Conservation (phyloP, 306 rosid species). For the Chamaecrista fasciculata region DNA sequence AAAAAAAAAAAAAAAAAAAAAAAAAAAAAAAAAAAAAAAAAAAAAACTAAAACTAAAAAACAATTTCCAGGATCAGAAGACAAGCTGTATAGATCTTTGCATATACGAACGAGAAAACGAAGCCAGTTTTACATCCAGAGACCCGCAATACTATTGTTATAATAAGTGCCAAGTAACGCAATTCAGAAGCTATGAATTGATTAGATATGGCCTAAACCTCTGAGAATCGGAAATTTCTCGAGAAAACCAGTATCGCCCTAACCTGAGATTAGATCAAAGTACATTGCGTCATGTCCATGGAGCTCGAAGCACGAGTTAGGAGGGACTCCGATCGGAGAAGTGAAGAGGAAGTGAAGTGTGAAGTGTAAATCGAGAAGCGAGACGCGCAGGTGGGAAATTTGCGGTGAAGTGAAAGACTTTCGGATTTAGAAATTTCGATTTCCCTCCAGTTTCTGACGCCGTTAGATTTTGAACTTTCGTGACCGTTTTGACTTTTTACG, state of each 20-base stretch:
- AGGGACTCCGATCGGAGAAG: background rate
- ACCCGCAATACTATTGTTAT: background rate
- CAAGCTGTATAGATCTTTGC: background rate
- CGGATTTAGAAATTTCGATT: slow-evolving; percentile 20
- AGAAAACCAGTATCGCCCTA: background rate
- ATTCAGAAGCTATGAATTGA: background rate
- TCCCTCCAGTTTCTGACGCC: slow-evolving; percentile 44
- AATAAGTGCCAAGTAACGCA: background rate
- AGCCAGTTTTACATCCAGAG: background rate
- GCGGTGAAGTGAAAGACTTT: background rate
- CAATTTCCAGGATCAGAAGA: background rate
- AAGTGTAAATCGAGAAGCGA: background rate
- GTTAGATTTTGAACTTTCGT: background rate
- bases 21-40: no score
- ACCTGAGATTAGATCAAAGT: background rate
- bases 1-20: no score
- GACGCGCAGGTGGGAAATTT: background rate
- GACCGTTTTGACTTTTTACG: background rate
- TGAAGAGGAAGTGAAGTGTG: background rate
- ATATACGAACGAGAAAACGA: background rate
- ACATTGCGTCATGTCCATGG: slow-evolving; percentile 15
- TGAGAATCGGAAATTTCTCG: background rate
- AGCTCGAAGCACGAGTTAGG: background rate
- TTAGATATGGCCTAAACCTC: slow-evolving; percentile 11
- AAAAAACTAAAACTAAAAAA: no score